Conservation (phyloP, 192 early-diverging fungal species). For the Chytriomyces confervae region DNA sequence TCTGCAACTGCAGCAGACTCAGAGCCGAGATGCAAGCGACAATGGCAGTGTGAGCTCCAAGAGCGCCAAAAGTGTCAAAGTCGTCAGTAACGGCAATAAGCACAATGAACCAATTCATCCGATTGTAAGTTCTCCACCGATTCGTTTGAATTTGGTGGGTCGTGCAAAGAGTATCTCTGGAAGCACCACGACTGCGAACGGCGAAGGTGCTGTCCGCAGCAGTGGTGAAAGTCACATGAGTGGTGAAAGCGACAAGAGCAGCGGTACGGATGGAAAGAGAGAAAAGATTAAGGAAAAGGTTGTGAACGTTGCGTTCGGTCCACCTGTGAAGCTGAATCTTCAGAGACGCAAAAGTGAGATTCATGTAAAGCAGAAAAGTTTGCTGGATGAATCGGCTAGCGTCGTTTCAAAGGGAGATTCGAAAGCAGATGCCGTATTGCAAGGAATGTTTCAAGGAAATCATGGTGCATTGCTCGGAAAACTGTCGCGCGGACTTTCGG, state of each 20-base stretch:
- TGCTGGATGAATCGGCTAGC: background rate
- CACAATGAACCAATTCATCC: background rate
- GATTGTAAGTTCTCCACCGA: background rate
- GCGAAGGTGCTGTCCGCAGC: background rate
- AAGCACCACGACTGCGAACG: background rate
- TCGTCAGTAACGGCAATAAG: background rate
- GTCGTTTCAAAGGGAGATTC: background rate
- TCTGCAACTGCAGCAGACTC: background rate
- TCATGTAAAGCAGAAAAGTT: background rate
- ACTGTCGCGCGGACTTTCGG: background rate
- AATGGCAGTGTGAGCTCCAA: background rate
- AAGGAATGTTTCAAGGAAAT: conserved; percentile 6
- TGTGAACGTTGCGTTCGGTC: background rate
- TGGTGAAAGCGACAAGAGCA: background rate
- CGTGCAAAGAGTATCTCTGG: conserved; percentile 1
- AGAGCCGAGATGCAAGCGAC: background rate
- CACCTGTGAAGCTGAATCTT: conserved; percentile 10
- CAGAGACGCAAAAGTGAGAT: conserved; percentile 20
- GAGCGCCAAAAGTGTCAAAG: background rate
- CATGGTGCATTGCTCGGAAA: background rate
- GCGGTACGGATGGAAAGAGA: background rate
- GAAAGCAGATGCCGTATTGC: background rate
- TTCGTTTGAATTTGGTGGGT: background rate
- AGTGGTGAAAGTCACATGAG: conserved; percentile 4
- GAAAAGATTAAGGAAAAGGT: conserved; percentile 1